Conservation (phyloP, 2,329 filamentous ascomycete genomes). For the Xylaria multiplex region DNA sequence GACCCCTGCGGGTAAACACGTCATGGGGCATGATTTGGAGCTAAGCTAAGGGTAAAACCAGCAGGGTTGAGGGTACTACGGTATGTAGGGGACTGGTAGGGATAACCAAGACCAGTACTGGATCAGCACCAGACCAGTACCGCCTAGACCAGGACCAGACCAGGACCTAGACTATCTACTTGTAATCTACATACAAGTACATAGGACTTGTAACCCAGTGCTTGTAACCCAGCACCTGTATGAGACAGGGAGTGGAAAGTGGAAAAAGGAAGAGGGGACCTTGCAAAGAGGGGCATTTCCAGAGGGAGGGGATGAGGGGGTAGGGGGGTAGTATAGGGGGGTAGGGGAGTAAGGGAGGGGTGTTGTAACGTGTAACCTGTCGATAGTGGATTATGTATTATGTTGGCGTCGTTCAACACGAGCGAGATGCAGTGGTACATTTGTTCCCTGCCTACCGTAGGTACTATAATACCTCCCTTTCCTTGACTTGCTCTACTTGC, state of each 20-base stretch:
- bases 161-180: too few species aligned
- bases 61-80: neutral
- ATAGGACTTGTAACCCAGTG: too few species aligned
- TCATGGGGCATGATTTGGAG: conserved; percentile 19
- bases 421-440: conserved; percentile 5
- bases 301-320: neutral
- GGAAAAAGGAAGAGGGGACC: too few species aligned
- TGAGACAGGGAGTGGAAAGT: too few species aligned
- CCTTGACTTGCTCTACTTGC: too few species aligned
- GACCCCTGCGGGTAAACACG: conserved; percentile 9
- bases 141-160: too few species aligned
- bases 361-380: conserved; percentile 22
- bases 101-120: neutral
- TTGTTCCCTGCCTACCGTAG: neutral
- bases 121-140: too few species aligned
- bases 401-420: neutral
- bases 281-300: conserved; percentile 17
- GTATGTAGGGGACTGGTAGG: neutral
- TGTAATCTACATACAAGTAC: too few species aligned
- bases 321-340: too few species aligned
- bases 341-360: neutral
- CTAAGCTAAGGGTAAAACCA: conserved; percentile 6
- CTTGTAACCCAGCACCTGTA: too few species aligned
- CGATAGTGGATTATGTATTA: conserved; percentile 10
- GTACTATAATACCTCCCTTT: neutral